Evolutionary conservation across 768 basidiomycete genomes (phyloP), one percentile per base, ranked within the genome.

Genomic region (Pisolithus microcarpus): DNA sequence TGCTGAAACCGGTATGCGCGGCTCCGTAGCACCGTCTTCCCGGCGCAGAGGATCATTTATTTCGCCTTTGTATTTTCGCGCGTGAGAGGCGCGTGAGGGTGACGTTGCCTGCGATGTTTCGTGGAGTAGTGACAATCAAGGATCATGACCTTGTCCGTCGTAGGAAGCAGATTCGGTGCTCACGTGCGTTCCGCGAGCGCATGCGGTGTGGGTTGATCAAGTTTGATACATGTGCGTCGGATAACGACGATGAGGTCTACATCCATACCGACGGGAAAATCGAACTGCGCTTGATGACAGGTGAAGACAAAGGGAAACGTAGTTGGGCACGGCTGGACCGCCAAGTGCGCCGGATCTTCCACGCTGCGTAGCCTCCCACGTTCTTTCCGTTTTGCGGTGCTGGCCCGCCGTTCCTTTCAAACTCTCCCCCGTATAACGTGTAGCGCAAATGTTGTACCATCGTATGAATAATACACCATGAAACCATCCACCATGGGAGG

Each of bases 291-390:
- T 43, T 68, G 23, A 59, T 55, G 48, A 34, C 44, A 26, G 51
- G 48, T 34, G 49, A 54, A 40, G 52, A 55, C 4, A 40, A 13
- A 26, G 52, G 37, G 43, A 56, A 56, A 21, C 26, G 55, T 21
- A 49, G 61, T 28, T 58, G 53, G 56, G 11, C 57, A 7, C 63
- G 59, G 37, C 56, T 68, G 52, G 56, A 60, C 52, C 55, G 54
- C 54, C 64, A 58, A 52, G 63, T 67, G 57, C 56, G 63, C 34
- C 61, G 57, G 58, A 63, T 67, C 47, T 60, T 67, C 16, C 46
- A 58, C 9, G 21, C 38, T 9, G 39, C 44, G 38, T 56, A 61
- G 47, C 18, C 43, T n/a, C 5, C 10, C 38, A 47, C 24, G 9
- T 18, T 40, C 19, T 23, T 37, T 5, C 24, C 21, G 39, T 50